Evolutionary conservation across 2,329 filamentous ascomycete genomes (phyloP), one percentile per base, ranked within the genome.

Genomic region (Venturia asperata): DNA sequence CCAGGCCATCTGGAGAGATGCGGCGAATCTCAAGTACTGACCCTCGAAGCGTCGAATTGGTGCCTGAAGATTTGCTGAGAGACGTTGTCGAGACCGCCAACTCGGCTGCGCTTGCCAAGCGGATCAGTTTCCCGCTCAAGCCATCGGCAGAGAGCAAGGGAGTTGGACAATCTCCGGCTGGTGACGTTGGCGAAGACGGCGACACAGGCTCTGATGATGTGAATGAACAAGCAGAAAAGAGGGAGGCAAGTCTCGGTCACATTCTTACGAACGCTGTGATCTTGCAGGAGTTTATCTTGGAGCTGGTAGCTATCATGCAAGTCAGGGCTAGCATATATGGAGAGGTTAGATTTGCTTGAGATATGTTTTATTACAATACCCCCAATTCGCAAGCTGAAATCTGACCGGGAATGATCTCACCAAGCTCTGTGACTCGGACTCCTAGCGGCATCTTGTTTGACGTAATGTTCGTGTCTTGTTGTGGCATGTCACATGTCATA

Each of bases 261-360:
- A 76, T 82, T 39, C 72, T 81, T 42, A 82, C 80, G 11, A 82
- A 82, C 67, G 76, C 80, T 49, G 78, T 81, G 6, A 74, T 82
- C 11, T 67, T 82, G 68, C 80, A 82, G 69, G 78, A 81, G 67
- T 82, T 82, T 67, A 74, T 80, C 24, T 69, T 81, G 61, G 80
- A 82, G 70, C 66, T 82, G 15, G 75, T 79, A 13, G 80, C 80
- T 5, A 71, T 81, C 64, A 69, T 82, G 71, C 79, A 81, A 68
- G 75, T 80, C 1, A 71, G 80, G 42, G 79, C 80, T 5, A 78
- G 78, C 63, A 72, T 82, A 55, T 77, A 81, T 58, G 75, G 75
- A 55, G 80, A 82, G 68, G 75, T 82, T 61, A 73, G 69, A 66
- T 77, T 77, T 72, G 72, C 55, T 15, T 65, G 43, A 65, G 34